Conservation (phyloP, 2,329 filamentous ascomycete genomes). For the Aschersonia sp. region DNA sequence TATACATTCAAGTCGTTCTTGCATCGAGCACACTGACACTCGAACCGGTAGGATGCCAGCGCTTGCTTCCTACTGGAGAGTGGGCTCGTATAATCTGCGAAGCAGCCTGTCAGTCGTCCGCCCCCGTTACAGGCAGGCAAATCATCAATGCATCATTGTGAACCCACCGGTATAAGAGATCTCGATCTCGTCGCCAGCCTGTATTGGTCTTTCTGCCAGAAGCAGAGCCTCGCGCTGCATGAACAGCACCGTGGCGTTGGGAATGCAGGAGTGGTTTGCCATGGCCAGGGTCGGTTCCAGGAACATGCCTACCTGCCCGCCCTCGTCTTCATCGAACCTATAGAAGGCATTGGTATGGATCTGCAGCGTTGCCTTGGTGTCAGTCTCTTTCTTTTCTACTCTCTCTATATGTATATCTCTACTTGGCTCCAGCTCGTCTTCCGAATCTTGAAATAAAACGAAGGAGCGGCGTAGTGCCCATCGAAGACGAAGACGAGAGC, state of each 20-base stretch:
- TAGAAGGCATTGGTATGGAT: conserved; percentile 49
- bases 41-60: conserved; percentile 35
- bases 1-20: conserved; percentile 36
- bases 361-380: conserved; percentile 16
- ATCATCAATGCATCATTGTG: background rate
- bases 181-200: conserved; percentile 38
- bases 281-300: conserved; percentile 41
- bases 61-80: conserved; percentile 24
- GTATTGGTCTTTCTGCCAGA: conserved; percentile 32
- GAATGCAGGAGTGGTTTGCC: conserved; percentile 47
- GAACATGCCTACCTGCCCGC: conserved; percentile 36
- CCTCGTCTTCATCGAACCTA: conserved; percentile 33
- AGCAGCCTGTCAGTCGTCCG: background rate
- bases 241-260: conserved; percentile 44
- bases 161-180: conserved; percentile 45
- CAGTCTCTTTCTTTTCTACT: background rate
- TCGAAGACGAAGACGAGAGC: background rate
- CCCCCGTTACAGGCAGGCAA: background rate
- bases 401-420: background rate
- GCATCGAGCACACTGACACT: conserved; percentile 36
- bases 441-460: no score
- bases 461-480: no score
- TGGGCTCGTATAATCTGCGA: conserved; percentile 32
- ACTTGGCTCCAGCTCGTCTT: background rate
- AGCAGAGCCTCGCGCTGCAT: conserved; percentile 34